phyloP scores from a whole-genome alignment of 2,329 filamentous ascomycete species.

The Plenodomus lindquistii region DNA sequence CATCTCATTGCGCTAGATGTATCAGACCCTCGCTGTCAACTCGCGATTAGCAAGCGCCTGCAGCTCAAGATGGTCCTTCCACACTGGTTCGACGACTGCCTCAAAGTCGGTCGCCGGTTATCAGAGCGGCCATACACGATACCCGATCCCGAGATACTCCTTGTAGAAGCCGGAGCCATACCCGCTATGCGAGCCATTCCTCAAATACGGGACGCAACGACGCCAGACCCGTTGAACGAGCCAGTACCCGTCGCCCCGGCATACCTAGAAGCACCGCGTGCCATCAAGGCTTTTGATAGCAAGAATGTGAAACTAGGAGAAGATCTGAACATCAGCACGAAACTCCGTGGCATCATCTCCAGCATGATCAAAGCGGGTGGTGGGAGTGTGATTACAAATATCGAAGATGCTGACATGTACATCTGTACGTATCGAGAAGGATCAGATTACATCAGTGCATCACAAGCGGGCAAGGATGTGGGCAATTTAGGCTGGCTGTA shows the following conservation, averaged over 20 bases:
- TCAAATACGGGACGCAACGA: constrained; percentile 39
- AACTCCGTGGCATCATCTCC: constrained; percentile 68
- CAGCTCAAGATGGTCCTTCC: constrained; percentile 85
- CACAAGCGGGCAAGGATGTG: constrained; percentile 77
- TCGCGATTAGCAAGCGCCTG: constrained; percentile 66
- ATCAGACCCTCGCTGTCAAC: constrained; percentile 71
- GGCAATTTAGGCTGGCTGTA: constrained; percentile 95
- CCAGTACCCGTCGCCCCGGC: constrained; percentile 22
- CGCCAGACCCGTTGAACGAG: constrained; percentile 34
- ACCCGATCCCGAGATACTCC: constrained; percentile 81
- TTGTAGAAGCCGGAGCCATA: constrained; percentile 28
- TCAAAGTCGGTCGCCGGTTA: constrained; percentile 89
- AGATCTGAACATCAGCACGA: constrained; percentile 72
- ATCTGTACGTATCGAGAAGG: constrained; percentile 88
- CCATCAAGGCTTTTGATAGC: constrained; percentile 68
- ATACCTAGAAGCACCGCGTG: constrained; percentile 28
- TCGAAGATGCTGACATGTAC: constrained; percentile 77
- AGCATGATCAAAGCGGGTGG: constrained; percentile 73
- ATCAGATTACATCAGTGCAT: constrained; percentile 74
- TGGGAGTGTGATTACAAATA: constrained; percentile 66
- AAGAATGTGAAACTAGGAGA: constrained; percentile 76
- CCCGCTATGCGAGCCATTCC: constrained; percentile 54
- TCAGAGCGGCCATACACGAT: constrained; percentile 84
- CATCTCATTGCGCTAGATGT: constrained; percentile 84
- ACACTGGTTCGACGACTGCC: constrained; percentile 97